These are phyloP conservation scores for Agastache rugosa DNA, from an alignment of 257 asterid species.

Conservation along the genomic window DNA sequence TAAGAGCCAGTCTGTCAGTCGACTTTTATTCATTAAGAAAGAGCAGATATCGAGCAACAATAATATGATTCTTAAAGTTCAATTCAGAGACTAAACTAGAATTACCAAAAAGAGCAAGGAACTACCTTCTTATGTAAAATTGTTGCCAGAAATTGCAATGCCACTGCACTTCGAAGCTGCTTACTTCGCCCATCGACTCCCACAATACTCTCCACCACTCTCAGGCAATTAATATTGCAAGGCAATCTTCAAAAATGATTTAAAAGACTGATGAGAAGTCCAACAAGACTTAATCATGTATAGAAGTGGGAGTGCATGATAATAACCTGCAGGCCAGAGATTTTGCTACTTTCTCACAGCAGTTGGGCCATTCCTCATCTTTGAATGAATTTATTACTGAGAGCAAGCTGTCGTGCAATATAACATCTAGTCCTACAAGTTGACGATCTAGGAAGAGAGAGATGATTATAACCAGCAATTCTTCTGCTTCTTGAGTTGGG, in stretches of 20 bases:
- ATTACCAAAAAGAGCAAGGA: background rate
- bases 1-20: background rate
- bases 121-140: conserved; percentile 69
- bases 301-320: conserved; percentile 16
- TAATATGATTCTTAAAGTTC: background rate
- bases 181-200: conserved; percentile 69
- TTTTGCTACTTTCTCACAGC: conserved; percentile 67
- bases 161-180: conserved; percentile 78
- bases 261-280: conserved; percentile 5
- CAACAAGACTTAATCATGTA: background rate
- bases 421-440: conserved; percentile 67
- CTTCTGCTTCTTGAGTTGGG: conserved; percentile 75
- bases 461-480: conserved; percentile 60
- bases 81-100: conserved; percentile 16
- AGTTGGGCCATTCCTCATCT: conserved; percentile 69
- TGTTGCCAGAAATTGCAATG: conserved; percentile 68
- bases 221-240: conserved; percentile 73
- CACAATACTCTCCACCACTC: conserved; percentile 70
- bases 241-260: conserved; percentile 59
- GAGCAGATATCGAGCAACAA: conserved; percentile 9
- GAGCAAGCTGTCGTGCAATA: conserved; percentile 60
- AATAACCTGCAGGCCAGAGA: conserved; percentile 74
- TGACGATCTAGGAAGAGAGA: conserved; percentile 78
- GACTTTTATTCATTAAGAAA: background rate
- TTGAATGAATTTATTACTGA: conserved; percentile 62